These are phyloP conservation scores for Salix caprea DNA, from an alignment of 345 rosid genomes.

Conservation along the genomic window DNA sequence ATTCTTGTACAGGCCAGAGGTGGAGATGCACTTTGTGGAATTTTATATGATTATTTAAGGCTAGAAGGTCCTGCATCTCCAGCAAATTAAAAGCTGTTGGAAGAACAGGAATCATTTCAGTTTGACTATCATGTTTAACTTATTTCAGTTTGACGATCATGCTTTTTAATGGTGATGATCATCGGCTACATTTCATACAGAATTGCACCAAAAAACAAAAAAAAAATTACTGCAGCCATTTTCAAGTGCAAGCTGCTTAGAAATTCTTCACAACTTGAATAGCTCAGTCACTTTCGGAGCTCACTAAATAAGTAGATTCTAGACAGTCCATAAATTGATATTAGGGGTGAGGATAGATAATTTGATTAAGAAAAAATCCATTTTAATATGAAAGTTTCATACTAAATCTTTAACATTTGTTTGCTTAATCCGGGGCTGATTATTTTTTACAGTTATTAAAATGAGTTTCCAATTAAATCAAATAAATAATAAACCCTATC, in stretches of 20 bases:
- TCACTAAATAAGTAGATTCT: neutral
- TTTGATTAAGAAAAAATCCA: neutral
- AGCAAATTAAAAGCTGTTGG: neutral
- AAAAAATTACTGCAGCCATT: neutral
- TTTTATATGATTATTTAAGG: slow-evolving; percentile 34
- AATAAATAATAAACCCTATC: no score
- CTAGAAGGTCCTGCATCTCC: slow-evolving; percentile 33
- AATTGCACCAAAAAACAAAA: neutral
- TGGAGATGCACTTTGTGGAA: slow-evolving; percentile 33
- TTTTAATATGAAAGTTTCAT: neutral
- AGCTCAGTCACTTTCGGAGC: neutral
- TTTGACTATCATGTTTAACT: slow-evolving; percentile 6
- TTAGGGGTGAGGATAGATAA: neutral
- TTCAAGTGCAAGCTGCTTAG: neutral
- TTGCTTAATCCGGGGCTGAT: no score
- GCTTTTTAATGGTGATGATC: neutral
- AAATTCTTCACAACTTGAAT: neutral
- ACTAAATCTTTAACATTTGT: neutral
- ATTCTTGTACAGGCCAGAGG: slow-evolving; percentile 27
- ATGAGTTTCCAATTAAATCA: no score
- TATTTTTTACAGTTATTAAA: no score
- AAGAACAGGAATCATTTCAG: neutral
- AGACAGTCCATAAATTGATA: neutral
- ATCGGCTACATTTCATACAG: neutral
- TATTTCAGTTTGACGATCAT: neutral